These are phyloP conservation scores for Phalaenopsis equestris DNA, from an alignment of 106 monocot species.

Conservation along the genomic window DNA sequence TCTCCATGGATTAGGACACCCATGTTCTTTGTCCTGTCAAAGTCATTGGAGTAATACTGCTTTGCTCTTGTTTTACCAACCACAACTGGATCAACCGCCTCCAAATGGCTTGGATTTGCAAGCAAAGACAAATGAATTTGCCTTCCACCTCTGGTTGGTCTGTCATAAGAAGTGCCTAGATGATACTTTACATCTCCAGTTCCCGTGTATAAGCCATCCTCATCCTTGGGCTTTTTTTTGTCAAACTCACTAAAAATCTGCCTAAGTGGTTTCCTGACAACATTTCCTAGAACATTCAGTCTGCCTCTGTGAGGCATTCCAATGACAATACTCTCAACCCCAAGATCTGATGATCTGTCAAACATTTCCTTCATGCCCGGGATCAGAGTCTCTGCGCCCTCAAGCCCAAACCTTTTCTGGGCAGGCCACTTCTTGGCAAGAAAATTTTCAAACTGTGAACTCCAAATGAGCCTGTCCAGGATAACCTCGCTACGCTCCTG, in stretches of 20 bases:
- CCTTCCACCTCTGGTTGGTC: constrained; percentile 82
- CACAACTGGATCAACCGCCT: constrained; percentile 91
- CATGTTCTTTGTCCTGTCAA: constrained; percentile 59
- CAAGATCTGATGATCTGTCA: constrained; percentile 66
- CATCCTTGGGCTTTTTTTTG: constrained; percentile 47
- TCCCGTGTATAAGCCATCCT: constrained; percentile 76
- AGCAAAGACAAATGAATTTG: constrained; percentile 75
- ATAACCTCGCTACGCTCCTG: constrained; percentile 59
- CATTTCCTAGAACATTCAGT: constrained; percentile 86
- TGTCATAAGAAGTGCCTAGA: constrained; percentile 86
- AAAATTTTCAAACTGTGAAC: constrained; percentile 87
- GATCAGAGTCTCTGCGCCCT: constrained; percentile 83
- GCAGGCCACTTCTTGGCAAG: constrained; percentile 75
- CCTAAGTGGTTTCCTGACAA: constrained; percentile 71
- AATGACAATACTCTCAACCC: constrained; percentile 86
- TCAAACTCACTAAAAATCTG: constrained; percentile 94
- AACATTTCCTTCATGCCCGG: constrained; percentile 99
- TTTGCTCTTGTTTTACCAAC: constrained; percentile 84
- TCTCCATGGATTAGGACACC: constrained; percentile 86
- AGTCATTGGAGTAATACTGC: constrained; percentile 77
- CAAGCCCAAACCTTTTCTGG: constrained; percentile 88
- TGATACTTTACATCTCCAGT: constrained; percentile 97
- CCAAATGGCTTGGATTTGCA: constrained; percentile 96
- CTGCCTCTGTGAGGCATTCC: constrained; percentile 95
- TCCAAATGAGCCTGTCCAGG: constrained; percentile 92